Evolutionary conservation across 2,329 filamentous ascomycete species (phyloP).

Genomic region (Ophiostoma populinum): DNA sequence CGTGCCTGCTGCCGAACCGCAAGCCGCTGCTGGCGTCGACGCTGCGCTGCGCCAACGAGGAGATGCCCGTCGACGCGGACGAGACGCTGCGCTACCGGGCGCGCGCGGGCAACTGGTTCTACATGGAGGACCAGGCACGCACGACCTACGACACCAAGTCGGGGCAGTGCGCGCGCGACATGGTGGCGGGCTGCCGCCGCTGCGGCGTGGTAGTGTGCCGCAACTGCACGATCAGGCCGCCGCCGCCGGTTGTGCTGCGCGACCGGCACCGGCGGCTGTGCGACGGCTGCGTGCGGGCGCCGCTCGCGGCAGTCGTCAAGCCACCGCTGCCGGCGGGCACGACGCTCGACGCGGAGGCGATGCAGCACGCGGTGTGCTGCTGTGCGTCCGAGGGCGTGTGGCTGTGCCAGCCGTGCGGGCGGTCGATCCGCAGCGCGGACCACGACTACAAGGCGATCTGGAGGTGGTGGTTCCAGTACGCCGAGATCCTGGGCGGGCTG

Average conservation of each 20-base stretch:
- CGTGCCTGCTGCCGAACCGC: constrained; percentile 63
- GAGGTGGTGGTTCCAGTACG: constrained; percentile 79
- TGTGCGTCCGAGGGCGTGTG: constrained; percentile 47
- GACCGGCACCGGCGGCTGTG: constrained; percentile 72
- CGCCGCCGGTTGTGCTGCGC: constrained; percentile 46
- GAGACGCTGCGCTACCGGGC: constrained; percentile 40
- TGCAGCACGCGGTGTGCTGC: constrained; percentile 39
- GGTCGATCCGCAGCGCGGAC: constrained; percentile 44
- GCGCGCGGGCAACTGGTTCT: constrained; percentile 39
- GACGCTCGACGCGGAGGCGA: constrained; percentile 31
- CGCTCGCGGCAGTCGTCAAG: constrained; percentile 38
- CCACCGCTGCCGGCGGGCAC: constrained; percentile 26
- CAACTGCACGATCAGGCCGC: constrained; percentile 84
- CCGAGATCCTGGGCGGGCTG: constrained; percentile 60
- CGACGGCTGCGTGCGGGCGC: constrained; percentile 52
- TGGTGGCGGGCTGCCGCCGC: constrained; percentile 67
- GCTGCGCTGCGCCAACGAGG: constrained; percentile 64
- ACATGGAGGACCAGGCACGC: constrained; percentile 34
- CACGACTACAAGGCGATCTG: constrained; percentile 53
- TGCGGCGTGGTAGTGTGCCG: constrained; percentile 68
- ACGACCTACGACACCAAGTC: constrained; percentile 44
- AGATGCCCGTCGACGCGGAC: constrained; percentile 33
- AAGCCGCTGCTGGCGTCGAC: constrained; percentile 55
- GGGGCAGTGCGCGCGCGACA: constrained; percentile 66
- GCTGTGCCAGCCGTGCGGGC: constrained; percentile 74